Conservation (phyloP, 148 eudicot genomes). For the Cornus suecica region DNA sequence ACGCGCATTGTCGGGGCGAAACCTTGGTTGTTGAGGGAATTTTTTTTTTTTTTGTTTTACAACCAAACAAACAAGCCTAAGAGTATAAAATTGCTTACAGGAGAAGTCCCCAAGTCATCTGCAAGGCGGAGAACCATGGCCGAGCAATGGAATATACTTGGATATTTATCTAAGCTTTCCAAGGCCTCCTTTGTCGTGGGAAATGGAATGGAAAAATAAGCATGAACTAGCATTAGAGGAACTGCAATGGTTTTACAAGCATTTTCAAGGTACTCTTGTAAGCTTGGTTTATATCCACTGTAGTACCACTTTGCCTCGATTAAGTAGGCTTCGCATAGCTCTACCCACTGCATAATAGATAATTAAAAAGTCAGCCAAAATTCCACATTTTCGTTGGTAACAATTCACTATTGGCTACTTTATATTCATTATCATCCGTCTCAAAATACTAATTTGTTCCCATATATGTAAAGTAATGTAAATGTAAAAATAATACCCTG, state of each 20-base stretch:
- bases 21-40: no score
- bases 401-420: no score
- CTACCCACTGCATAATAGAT: conserved; percentile 19
- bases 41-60: no score
- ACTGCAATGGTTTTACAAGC: conserved; percentile 19
- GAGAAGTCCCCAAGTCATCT: conserved; percentile 33
- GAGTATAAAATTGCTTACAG: not conserved
- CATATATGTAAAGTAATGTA: no score
- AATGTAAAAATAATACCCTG: not conserved
- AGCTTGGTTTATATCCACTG: conserved; percentile 14
- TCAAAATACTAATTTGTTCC: no score
- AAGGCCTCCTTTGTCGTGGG: conserved; percentile 3
- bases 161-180: conserved; percentile 5
- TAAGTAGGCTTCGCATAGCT: conserved; percentile 10
- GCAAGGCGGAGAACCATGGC: conserved; percentile 18
- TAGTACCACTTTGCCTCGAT: conserved; percentile 29
- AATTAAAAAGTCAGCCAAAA: no score
- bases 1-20: no score
- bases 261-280: conserved; percentile 19
- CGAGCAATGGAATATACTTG: conserved; percentile 1
- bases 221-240: conserved; percentile 13
- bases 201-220: not conserved
- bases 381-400: no score
- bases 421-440: no score
- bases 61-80: no score